Evolutionary conservation across 2,329 filamentous ascomycete species (phyloP), one percentile per base, ranked within the genome.

Genomic region (Cyphellophora attinorum): DNA sequence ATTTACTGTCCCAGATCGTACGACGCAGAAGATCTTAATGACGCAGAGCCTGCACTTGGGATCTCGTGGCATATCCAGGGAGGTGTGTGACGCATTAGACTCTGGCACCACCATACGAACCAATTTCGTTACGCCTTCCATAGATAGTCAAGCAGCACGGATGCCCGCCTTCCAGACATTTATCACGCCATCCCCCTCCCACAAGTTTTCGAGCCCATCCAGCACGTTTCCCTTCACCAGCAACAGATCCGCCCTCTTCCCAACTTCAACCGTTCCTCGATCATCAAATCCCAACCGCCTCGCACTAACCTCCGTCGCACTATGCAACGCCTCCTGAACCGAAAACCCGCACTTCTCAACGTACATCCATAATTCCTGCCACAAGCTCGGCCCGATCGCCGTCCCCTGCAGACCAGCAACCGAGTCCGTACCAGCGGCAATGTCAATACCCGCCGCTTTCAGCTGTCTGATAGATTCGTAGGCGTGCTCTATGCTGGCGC

Each of bases 381-480:
- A 53, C 28, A 57, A 31, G 36, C 43, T 41, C 10, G 48, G 42
- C 11, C 44, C 45, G 15, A 49, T 45, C 6, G 37, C 41, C 4
- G 44, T 44, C 3, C 47, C 44, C 19, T 42, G 39, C n/a, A 48
- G 37, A 2, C 41, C 40, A 6, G 41, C 42, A 11, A 49, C 44
- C 2, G 50, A 41, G 37, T 57, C 53, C 10, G 54, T 56, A 4
- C 54, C 52, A 2, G 51, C 52, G n/a, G 56, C 44, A 21, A 55
- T 42, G 23, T 52, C 50, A n/a, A 55, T 45, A 4, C 50, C 50
- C 12, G 40, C 43, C 17, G 43, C 37, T 23, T 49, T 45, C 14
- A 53, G 41, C 21, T 37, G 39, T 13, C 27, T 39, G 19, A 50
- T 31, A 10, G 44, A 44, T 21, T 47, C 31, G 19, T 41, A 43